A percentile compares a stretch with the other conserved stretches of the same genome.
phyloP scores from a whole-genome alignment of 768 basidiomycete genomes.

The Podaxis carcinomalis region DNA sequence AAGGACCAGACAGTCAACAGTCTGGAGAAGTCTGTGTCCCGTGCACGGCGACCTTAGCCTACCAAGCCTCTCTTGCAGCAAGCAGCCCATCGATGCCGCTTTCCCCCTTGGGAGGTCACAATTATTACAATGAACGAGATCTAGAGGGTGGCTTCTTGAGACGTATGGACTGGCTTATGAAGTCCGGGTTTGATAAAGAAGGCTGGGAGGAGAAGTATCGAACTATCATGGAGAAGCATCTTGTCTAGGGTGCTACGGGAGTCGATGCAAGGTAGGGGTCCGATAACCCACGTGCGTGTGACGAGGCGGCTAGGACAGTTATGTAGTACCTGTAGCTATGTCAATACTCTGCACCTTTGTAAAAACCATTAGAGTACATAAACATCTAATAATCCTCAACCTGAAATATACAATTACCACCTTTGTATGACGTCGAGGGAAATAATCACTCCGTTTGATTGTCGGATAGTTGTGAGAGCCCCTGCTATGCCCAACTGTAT shows the following conservation, averaged over 20 bases:
- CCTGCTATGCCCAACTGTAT: too few species aligned
- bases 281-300: background rate
- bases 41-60: background rate
- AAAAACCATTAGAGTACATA: too few species aligned
- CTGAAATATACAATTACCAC: background rate
- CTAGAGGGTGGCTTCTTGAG: conserved; percentile 38
- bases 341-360: too few species aligned
- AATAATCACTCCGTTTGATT: background rate
- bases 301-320: background rate
- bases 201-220: conserved; percentile 45
- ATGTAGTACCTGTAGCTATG: background rate
- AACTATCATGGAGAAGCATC: conserved; percentile 14
- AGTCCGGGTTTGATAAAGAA: conserved; percentile 26
- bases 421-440: background rate
- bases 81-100: conserved; percentile 14
- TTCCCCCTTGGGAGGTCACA: conserved; percentile 55
- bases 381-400: too few species aligned
- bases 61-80: conserved; percentile 2
- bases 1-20: background rate
- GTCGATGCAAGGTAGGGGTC: background rate
- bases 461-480: background rate
- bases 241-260: background rate
- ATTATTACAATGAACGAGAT: conserved; percentile 57
- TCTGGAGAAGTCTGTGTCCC: background rate
- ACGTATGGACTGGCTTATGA: conserved; percentile 39